phyloP scores from a whole-genome alignment of 2,329 filamentous ascomycete species.

The Cladosporium sp. region DNA sequence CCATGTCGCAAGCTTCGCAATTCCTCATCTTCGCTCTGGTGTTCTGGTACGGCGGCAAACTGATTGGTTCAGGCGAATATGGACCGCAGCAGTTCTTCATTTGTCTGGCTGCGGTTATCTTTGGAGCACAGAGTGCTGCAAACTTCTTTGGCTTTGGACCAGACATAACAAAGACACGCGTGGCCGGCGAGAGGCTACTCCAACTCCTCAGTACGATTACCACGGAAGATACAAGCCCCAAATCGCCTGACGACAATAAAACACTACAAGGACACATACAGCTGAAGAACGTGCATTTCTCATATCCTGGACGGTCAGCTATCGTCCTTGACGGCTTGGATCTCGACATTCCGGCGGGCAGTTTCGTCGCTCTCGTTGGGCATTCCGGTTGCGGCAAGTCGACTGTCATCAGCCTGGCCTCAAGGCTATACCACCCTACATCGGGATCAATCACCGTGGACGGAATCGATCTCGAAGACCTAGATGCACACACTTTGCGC shows the following conservation, averaged over 20 bases:
- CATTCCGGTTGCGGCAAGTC: slow-evolving; percentile 73
- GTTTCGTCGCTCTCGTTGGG: slow-evolving; percentile 71
- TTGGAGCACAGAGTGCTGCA: slow-evolving; percentile 68
- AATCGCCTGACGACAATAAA: no score
- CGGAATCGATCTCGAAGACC: slow-evolving; percentile 37
- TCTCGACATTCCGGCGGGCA: slow-evolving; percentile 39
- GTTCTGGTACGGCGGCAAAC: slow-evolving; percentile 41
- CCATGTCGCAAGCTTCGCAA: slow-evolving; percentile 38
- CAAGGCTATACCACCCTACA: slow-evolving; percentile 69
- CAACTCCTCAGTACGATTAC: slow-evolving; percentile 38
- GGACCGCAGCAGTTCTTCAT: slow-evolving; percentile 54
- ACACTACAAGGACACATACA: slow-evolving; percentile 3
- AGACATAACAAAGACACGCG: slow-evolving; percentile 39
- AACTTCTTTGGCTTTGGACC: slow-evolving; percentile 65
- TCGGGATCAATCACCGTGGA: slow-evolving; percentile 61
- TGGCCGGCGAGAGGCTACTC: slow-evolving; percentile 48
- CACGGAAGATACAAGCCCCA: background rate
- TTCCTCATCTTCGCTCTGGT: slow-evolving; percentile 39
- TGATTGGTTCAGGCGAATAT: slow-evolving; percentile 40
- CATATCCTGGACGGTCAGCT: slow-evolving; percentile 47
- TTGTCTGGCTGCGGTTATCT: slow-evolving; percentile 39
- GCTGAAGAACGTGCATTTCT: slow-evolving; percentile 40
- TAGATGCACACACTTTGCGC: slow-evolving; percentile 44
- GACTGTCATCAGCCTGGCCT: slow-evolving; percentile 63
- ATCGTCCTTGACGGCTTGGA: slow-evolving; percentile 41